A percentile compares a stretch with the other conserved stretches of the same genome.
These are phyloP conservation scores for Cucurbitaria berberidis DNA, from an alignment of 2,329 filamentous ascomycete species.

Conservation along the genomic window DNA sequence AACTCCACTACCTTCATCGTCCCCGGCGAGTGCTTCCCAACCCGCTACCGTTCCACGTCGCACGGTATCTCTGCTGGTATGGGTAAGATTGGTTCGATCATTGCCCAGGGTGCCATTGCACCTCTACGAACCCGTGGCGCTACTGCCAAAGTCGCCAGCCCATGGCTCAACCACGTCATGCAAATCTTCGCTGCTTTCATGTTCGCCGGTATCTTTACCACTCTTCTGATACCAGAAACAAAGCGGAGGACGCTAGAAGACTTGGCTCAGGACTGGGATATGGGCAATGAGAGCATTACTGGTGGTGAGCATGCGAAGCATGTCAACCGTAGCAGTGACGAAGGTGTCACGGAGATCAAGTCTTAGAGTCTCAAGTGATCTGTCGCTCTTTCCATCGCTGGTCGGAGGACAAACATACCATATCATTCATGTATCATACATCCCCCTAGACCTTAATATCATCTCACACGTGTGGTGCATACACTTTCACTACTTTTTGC, in stretches of 20 bases:
- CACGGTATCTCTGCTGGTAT: conserved; percentile 58
- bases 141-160: conserved; percentile 51
- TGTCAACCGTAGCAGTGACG: conserved; percentile 29
- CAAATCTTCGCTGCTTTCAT: conserved; percentile 82
- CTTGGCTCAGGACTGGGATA: conserved; percentile 56
- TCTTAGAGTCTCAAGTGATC: not conserved
- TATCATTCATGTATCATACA: not conserved
- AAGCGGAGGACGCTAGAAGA: conserved; percentile 77
- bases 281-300: conserved; percentile 43
- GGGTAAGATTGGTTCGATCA: conserved; percentile 58
- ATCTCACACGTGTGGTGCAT: not conserved
- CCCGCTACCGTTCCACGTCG: conserved; percentile 56
- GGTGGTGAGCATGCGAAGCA: conserved; percentile 29
- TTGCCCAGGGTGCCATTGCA: conserved; percentile 56
- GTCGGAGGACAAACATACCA: not conserved
- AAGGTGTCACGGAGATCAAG: conserved; percentile 17
- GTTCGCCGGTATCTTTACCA: conserved; percentile 72
- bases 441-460: not conserved
- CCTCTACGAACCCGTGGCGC: conserved; percentile 61
- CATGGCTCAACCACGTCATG: conserved; percentile 76
- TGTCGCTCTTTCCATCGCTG: not conserved
- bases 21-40: conserved; percentile 58
- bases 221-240: conserved; percentile 76
- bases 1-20: conserved; percentile 61
- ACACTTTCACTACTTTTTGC: too few relatives aligned